Evolutionary conservation across 345 rosid species (phyloP).

Genomic region (Brassica juncea): DNA sequence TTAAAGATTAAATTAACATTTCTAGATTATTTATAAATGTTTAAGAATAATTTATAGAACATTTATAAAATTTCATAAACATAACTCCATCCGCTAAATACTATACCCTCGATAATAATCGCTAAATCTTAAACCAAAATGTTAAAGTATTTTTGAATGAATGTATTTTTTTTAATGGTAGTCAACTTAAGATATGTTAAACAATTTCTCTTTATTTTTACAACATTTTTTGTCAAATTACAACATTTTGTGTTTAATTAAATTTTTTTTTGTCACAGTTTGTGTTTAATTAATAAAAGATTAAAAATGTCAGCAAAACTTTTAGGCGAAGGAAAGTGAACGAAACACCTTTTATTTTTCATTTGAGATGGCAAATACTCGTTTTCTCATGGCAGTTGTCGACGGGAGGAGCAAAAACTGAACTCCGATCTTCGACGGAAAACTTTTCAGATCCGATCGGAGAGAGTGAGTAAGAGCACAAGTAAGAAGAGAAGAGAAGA

Average conservation of each 20-base stretch:
- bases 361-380: slow-evolving; percentile 35
- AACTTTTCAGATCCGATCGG: slow-evolving; percentile 33
- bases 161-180: too few relatives aligned
- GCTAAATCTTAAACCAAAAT: too few relatives aligned
- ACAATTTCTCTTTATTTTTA: too few relatives aligned
- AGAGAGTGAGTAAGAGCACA: slow-evolving; percentile 31
- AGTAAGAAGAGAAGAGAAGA: slow-evolving; percentile 22
- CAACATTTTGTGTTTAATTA: not conserved
- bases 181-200: too few relatives aligned
- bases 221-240: too few relatives aligned
- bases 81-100: too few relatives aligned
- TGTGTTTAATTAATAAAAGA: not conserved
- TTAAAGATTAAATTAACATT: too few relatives aligned
- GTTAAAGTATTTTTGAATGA: too few relatives aligned
- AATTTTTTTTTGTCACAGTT: not conserved
- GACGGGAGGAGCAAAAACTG: slow-evolving; percentile 41
- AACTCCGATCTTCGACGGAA: slow-evolving; percentile 40
- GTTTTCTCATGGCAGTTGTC: slow-evolving; percentile 42
- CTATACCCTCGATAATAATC: too few relatives aligned
- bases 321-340: slow-evolving; percentile 20
- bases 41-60: too few relatives aligned
- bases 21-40: too few relatives aligned
- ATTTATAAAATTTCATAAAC: too few relatives aligned
- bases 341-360: not conserved
- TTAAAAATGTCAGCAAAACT: not conserved